phyloP scores from a whole-genome alignment of 2,329 filamentous ascomycete genomes.

The Orbilia brochopaga region DNA sequence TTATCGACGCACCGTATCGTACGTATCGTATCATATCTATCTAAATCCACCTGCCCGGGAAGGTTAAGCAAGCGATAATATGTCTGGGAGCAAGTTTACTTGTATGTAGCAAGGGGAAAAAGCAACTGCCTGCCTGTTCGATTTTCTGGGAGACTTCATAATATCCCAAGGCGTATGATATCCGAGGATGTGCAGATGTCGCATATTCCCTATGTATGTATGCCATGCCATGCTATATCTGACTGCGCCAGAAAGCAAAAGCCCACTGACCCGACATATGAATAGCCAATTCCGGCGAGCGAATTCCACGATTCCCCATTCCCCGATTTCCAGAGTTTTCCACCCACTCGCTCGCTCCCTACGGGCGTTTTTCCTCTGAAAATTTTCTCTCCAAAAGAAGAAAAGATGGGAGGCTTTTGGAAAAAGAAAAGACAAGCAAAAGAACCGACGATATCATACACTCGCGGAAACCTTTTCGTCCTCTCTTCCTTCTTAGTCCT shows the following conservation, averaged over 20 bases:
- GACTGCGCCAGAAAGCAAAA: not conserved
- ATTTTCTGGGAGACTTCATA: not conserved
- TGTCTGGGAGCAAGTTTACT: slow-evolving; percentile 3
- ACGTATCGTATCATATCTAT: slow-evolving; percentile 47
- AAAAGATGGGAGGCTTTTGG: not conserved
- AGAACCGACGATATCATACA: too few relatives aligned
- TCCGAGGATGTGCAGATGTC: too few relatives aligned
- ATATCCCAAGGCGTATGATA: slow-evolving; percentile 14
- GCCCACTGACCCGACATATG: slow-evolving; percentile 17
- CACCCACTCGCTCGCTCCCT: too few relatives aligned
- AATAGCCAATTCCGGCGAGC: slow-evolving; percentile 49
- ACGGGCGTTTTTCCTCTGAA: slow-evolving; percentile 27
- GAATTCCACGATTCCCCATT: slow-evolving; percentile 24
- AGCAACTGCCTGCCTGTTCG: slow-evolving; percentile 21
- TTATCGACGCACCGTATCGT: too few relatives aligned
- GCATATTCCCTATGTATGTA: too few relatives aligned
- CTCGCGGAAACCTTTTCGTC: not conserved
- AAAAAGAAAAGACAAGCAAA: not conserved
- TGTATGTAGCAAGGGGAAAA: slow-evolving; percentile 24
- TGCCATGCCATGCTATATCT: too few relatives aligned
- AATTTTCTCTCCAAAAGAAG: slow-evolving; percentile 8
- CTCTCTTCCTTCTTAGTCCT: slow-evolving; percentile 9
- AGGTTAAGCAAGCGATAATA: slow-evolving; percentile 44
- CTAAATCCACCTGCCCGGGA: slow-evolving; percentile 43
- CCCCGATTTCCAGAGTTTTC: slow-evolving; percentile 12